phyloP scores from a whole-genome alignment of 2,329 filamentous ascomycete genomes.

The Fusarium miscanthi region DNA sequence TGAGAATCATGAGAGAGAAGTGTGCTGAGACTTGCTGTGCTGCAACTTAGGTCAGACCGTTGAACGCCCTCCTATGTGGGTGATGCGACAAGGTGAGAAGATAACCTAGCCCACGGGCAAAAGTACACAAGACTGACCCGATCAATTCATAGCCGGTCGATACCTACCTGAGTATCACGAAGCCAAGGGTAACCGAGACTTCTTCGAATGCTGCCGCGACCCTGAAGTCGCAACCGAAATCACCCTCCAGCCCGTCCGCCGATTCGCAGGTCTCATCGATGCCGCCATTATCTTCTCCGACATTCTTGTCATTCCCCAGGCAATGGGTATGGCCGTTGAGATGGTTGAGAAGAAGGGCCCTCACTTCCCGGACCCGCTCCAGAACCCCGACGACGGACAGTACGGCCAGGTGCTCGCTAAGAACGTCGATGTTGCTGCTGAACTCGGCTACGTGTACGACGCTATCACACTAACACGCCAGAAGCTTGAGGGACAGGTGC shows the following conservation, averaged over 20 bases:
- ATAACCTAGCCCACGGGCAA: background rate
- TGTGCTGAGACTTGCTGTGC: constrained; percentile 37
- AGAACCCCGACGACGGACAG: constrained; percentile 82
- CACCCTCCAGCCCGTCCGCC: constrained; percentile 94
- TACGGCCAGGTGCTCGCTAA: constrained; percentile 81
- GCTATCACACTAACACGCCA: constrained; percentile 91
- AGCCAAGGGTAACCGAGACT: constrained; percentile 89
- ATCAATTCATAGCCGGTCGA: constrained; percentile 75
- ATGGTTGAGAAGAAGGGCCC: constrained; percentile 99
- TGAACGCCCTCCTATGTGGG: constrained; percentile 95
- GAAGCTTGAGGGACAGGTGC: constrained; percentile 89
- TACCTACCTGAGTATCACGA: constrained; percentile 98
- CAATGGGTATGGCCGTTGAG: constrained; percentile 97
- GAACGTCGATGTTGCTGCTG: constrained; percentile 83
- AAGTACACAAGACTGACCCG: constrained; percentile 1
- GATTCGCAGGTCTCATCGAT: constrained; percentile 89
- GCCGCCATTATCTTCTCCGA: constrained; percentile 99
- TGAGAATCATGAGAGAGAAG: constrained; percentile 21
- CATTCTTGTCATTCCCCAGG: constrained; percentile 96
- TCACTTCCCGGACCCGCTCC: constrained; percentile 88
- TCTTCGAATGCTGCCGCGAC: constrained; percentile 96
- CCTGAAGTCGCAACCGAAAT: constrained; percentile 93
- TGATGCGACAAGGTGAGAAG: constrained; percentile 93
- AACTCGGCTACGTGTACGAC: constrained; percentile 94
- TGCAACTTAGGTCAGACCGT: constrained; percentile 78